Evolutionary conservation across 306 rosid species (phyloP).

Genomic region (Cucurbita moschata): DNA sequence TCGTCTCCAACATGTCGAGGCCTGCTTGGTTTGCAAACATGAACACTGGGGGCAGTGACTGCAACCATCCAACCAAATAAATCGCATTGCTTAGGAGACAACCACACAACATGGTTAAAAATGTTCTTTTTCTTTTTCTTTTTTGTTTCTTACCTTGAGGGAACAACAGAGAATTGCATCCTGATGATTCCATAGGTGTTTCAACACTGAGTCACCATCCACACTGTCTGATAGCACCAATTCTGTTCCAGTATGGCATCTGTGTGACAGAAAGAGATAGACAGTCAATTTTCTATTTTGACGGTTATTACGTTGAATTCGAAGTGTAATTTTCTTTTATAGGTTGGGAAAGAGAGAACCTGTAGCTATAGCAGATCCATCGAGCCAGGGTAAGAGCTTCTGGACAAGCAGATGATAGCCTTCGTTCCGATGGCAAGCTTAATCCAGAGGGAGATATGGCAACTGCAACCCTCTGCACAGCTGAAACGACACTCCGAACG

Average conservation of each 20-base stretch:
- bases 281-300: neutral
- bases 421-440: conserved; percentile 42
- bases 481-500: conserved; percentile 63
- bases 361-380: conserved; percentile 88
- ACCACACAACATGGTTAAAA: neutral
- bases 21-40: conserved; percentile 91
- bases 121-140: neutral
- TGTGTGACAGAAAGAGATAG: conserved; percentile 2
- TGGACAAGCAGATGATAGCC: conserved; percentile 57
- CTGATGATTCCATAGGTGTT: conserved; percentile 73
- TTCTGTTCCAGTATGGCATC: conserved; percentile 57
- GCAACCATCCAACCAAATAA: conserved; percentile 9
- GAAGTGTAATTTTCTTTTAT: neutral
- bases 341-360: conserved; percentile 13
- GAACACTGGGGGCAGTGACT: conserved; percentile 82
- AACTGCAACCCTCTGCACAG: conserved; percentile 91
- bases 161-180: conserved; percentile 93
- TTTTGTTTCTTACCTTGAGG: conserved; percentile 29
- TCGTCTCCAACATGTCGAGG: conserved; percentile 92
- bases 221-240: conserved; percentile 44
- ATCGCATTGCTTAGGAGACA: neutral
- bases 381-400: conserved; percentile 73
- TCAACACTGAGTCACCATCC: conserved; percentile 48
- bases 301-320: neutral
- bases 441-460: conserved; percentile 82